Percentiles rank a stretch among this genome's conserved stretches.
phyloP scores from a whole-genome alignment of 2,329 filamentous ascomycete species.

The Septoria petroselini region DNA sequence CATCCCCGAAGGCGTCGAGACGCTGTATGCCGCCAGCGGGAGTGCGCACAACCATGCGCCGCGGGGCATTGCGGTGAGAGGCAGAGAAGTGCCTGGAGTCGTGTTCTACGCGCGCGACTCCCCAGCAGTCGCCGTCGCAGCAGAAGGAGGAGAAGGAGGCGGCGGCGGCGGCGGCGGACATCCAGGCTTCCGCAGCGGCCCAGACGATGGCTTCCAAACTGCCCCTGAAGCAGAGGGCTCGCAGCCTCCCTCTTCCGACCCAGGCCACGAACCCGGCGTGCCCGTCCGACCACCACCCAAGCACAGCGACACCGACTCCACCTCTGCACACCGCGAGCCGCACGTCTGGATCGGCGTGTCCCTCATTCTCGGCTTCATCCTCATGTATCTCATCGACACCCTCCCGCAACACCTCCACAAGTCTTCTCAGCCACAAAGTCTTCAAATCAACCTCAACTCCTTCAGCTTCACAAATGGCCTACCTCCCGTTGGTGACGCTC shows the following conservation, averaged over 20 bases:
- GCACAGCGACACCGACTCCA: not conserved
- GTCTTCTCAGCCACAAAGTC: slow-evolving; percentile 56
- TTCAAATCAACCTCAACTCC: slow-evolving; percentile 86
- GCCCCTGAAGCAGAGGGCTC: slow-evolving; percentile 19
- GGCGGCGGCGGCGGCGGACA: too few relatives aligned
- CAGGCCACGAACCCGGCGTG: slow-evolving; percentile 21
- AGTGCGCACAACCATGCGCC: slow-evolving; percentile 24
- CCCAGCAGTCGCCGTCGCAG: slow-evolving; percentile 4
- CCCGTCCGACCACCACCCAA: not conserved
- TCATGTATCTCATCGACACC: slow-evolving; percentile 95
- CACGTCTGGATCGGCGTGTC: slow-evolving; percentile 83
- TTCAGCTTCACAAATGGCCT: slow-evolving; percentile 49
- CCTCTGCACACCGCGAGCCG: slow-evolving; percentile 50
- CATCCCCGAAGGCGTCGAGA: slow-evolving; percentile 93
- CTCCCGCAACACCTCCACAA: slow-evolving; percentile 67
- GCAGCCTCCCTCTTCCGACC: slow-evolving; percentile 17
- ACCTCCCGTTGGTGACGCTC: slow-evolving; percentile 17
- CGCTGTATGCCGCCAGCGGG: slow-evolving; percentile 62
- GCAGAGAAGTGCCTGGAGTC: too few relatives aligned
- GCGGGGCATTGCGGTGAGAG: not conserved
- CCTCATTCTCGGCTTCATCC: slow-evolving; percentile 80
- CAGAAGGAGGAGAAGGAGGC: too few relatives aligned
- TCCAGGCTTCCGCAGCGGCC: slow-evolving; percentile 29
- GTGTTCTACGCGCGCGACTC: not conserved
- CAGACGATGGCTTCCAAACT: slow-evolving; percentile 32